Conservation (phyloP, 352 stramenopile species). For the Aphanomyces cochlioides region DNA sequence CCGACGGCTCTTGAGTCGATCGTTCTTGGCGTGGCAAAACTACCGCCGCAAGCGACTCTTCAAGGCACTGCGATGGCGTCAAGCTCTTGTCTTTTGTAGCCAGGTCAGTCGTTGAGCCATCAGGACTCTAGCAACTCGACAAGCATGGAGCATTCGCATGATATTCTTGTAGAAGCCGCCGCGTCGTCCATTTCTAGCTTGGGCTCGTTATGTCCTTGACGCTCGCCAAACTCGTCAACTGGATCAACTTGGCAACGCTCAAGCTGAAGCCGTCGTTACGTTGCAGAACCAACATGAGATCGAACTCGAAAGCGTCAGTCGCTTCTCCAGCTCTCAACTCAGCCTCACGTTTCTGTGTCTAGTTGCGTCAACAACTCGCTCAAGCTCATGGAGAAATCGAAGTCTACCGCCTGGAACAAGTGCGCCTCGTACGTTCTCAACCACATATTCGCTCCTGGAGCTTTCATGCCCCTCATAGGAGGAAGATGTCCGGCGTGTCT, state of each 20-base stretch:
- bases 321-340: no score
- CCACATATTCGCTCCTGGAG: background rate
- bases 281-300: background rate
- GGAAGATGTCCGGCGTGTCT: constrained; percentile 26
- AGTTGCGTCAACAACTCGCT: constrained; percentile 15
- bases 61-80: background rate
- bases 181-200: background rate
- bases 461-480: background rate
- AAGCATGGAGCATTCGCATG: background rate
- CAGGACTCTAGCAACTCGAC: background rate
- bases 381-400: constrained; percentile 12
- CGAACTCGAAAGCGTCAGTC: background rate
- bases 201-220: background rate
- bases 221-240: background rate
- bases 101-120: background rate
- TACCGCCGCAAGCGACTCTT: background rate
- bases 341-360: background rate
- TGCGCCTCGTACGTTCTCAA: background rate
- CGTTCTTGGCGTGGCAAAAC: background rate
- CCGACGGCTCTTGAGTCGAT: background rate
- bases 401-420: constrained; percentile 11
- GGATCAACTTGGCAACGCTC: background rate
- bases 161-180: background rate
- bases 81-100: background rate
- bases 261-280: background rate